phyloP scores from a whole-genome alignment of 139 green algal species.

The Desmodesmus armatus region DNA sequence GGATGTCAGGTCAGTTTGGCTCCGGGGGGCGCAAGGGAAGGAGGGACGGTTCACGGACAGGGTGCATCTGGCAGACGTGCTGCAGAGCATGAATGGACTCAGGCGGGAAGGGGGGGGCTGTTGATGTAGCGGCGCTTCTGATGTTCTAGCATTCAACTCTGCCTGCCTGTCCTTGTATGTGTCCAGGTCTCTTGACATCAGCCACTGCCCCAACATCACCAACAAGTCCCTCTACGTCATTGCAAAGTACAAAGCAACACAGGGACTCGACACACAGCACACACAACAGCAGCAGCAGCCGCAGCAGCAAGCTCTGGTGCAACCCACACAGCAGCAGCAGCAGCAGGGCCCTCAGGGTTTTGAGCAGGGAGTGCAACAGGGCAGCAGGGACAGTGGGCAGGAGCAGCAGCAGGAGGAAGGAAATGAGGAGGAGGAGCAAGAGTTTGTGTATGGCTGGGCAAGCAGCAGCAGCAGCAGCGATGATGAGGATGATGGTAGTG shows the following conservation, averaged over 20 bases:
- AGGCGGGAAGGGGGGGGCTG: too few species aligned
- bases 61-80: slow-evolving; percentile 31
- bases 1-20: not conserved
- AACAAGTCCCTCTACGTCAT: slow-evolving; percentile 37
- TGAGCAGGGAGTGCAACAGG: too few species aligned
- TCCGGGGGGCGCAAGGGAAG: not conserved
- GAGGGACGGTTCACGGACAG: slow-evolving; percentile 14
- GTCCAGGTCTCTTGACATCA: slow-evolving; percentile 31
- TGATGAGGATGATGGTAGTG: not conserved
- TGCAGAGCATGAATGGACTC: slow-evolving; percentile 19
- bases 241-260: slow-evolving; percentile 17
- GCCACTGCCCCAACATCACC: slow-evolving; percentile 27
- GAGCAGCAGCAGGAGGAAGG: not conserved
- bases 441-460: not conserved
- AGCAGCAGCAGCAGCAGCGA: not conserved
- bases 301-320: not conserved
- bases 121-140: too few species aligned
- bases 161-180: too few species aligned
- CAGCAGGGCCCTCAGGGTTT: not conserved
- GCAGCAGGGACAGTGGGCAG: not conserved
- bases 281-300: not conserved
- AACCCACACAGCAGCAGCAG: not conserved
- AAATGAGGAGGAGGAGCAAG: not conserved
- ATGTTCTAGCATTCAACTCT: too few species aligned
- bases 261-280: not conserved